Base-by-base conservation (phyloP, 129 eudicot genomes). In the Arctium lappa region DNA sequence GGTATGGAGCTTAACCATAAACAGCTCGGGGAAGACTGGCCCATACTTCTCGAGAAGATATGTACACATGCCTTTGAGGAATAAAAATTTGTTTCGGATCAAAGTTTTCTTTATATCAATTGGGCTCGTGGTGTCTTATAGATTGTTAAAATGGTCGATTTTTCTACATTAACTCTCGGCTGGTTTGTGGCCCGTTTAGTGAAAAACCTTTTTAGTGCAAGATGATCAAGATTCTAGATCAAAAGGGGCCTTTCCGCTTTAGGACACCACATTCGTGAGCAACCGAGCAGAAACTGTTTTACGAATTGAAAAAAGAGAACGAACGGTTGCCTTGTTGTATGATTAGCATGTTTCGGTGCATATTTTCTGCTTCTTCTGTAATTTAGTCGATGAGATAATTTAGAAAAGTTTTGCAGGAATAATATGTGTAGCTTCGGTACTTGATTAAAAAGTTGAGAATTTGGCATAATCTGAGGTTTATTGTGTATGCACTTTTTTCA, bases 1-100 rank as follows among this genome's bases (percentile, higher is more conserved):
- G 98, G 97, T 73, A 91, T 96, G 98, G 98, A 96, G 94, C 83
- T 93, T 80, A 87, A 91, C 68, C 90, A 89, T 42, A 87, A 73
- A 72, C 93, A 89, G 83, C 97, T 96, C 36, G 99, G 99, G 32
- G 97, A 96, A 85, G 94, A 91, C 71, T 92, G 97, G 98, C 94
- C 97, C 22, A 38, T 93, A 74, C 84, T 91, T 86, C 87, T 93
- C 60, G 99, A 96, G 83, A 96, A 89, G 86, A 93, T 96, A 78
- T 87, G 92, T 83, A 87, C 90, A 79, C 90, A 77, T 78, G 73
- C 88, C 83, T 86, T 80, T 74, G 95, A 89, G 74, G 91, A 91
- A 85, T 89, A 88, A 79, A 72, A 39, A 60, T 1, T 70, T 22
- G 46, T 74, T 72, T 63, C 3, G 8, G 75, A 39, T 44, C 72